Percentiles rank a stretch among this genome's conserved stretches.
These are phyloP conservation scores for Mucor indicus DNA, from an alignment of 371 early-diverging fungal genomes.

Conservation along the genomic window DNA sequence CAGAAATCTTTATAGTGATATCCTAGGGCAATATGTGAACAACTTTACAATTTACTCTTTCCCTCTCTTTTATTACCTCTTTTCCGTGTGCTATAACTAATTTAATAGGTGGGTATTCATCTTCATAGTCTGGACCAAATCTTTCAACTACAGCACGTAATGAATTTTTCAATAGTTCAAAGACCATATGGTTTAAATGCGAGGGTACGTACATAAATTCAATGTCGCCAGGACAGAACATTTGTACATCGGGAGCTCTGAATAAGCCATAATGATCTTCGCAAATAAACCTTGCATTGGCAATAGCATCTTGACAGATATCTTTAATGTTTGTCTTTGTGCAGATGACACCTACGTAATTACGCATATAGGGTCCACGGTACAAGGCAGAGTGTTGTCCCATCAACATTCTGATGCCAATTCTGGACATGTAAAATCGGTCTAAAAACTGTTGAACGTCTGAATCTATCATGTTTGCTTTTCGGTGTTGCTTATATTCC, in stretches of 20 bases:
- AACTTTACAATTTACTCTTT: constrained; percentile 14
- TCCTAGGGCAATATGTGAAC: constrained; percentile 43
- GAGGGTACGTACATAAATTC: constrained; percentile 97
- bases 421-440: constrained; percentile 95
- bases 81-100: constrained; percentile 93
- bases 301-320: constrained; percentile 87
- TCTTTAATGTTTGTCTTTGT: constrained; percentile 82
- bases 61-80: constrained; percentile 48
- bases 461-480: constrained; percentile 61
- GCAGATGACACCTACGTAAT: constrained; percentile 96
- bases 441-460: constrained; percentile 92
- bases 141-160: constrained; percentile 94
- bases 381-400: constrained; percentile 83
- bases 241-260: constrained; percentile 80
- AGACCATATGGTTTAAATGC: constrained; percentile 97
- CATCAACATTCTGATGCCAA: constrained; percentile 94
- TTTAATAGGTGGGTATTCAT: constrained; percentile 89
- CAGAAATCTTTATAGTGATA: constrained; percentile 95
- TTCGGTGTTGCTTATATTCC: constrained; percentile 81
- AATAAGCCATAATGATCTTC: constrained; percentile 91
- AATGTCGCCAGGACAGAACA: constrained; percentile 79
- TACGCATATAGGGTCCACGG: constrained; percentile 56
- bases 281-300: constrained; percentile 92
- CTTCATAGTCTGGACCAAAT: constrained; percentile 81
- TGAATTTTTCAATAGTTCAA: constrained; percentile 95